Conservation (phyloP, 768 basidiomycete species). For the Psilocybe cyanescens region DNA sequence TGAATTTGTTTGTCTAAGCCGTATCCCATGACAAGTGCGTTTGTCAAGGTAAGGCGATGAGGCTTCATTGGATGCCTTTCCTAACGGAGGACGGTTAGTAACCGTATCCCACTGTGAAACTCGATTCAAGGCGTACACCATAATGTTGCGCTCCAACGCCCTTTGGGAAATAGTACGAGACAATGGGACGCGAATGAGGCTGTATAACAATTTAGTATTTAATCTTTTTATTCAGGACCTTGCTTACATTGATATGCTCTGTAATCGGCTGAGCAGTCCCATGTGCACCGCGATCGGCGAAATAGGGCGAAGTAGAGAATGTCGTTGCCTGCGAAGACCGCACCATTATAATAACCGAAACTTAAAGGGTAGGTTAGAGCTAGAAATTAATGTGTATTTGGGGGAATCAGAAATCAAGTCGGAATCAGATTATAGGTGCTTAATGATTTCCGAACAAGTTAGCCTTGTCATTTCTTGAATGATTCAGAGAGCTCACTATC, state of each 20-base stretch:
- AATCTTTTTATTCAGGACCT: slow-evolving; percentile 31
- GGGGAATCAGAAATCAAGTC: neutral
- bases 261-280: slow-evolving; percentile 80
- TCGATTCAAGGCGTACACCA: slow-evolving; percentile 63
- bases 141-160: slow-evolving; percentile 96
- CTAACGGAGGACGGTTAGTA: slow-evolving; percentile 42
- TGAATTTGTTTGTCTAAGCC: slow-evolving; percentile 96
- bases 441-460: neutral
- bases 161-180: slow-evolving; percentile 96
- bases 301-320: slow-evolving; percentile 77
- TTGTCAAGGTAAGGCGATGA: slow-evolving; percentile 93
- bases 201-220: slow-evolving; percentile 2
- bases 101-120: neutral
- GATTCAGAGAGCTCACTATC: neutral
- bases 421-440: neutral
- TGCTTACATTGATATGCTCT: slow-evolving; percentile 73
- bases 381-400: neutral
- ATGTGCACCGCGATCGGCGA: slow-evolving; percentile 72
- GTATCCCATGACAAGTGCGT: slow-evolving; percentile 94
- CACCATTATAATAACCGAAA: slow-evolving; percentile 34
- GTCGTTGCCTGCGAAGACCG: slow-evolving; percentile 52
- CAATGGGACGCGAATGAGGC: slow-evolving; percentile 85
- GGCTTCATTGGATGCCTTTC: slow-evolving; percentile 99
- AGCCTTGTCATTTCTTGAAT: neutral
- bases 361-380: neutral